Base-by-base conservation (phyloP, 768 basidiomycete genomes). In the Agaricus blazei region DNA sequence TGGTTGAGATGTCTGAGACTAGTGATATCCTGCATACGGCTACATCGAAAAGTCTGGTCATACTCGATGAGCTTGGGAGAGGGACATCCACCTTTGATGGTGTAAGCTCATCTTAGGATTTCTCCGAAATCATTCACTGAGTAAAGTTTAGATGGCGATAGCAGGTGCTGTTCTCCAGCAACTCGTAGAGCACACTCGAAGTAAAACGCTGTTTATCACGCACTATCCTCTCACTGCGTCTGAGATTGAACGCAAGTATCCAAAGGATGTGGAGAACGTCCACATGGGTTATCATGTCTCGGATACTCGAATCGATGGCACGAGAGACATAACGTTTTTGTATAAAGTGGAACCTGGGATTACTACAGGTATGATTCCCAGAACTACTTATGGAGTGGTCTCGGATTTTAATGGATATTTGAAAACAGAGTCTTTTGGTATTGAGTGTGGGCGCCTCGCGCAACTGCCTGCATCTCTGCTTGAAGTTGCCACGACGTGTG, bases 1-100 rank as follows among this genome's bases (percentile, higher is more conserved):
- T 97, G 95, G 91, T 98, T 3, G 96, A 99, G 69, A 87, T 98
- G 78, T 78, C 88, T 4, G 94, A 98, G 67, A 97, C 95, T 0
- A 88, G 85, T 62, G 91, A 97, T 63, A 94, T 98, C 54, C 70
- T 98, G 12, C 79, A 84, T 36, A 75, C 83, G 3, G 88, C 91
- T 0, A 89, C 92, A 0, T 68, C 76, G 3, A 78, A 78, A 29
- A 93, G 90, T 49, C 77, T 98, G 9, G 89, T 99, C 11, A 88
- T 99, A 40, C 75, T 98, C 3, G 96, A 99, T 63, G 88, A 90
- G 64, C 78, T 96, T 9, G 93, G 93, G 27, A 75, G 93, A 40
- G 95, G 96, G 14, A 98, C 94, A 0, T 88, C 89, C 0, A 96
- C 96, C 0, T 93, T 88, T 59, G 96, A 99, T 66, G 96, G 96